These are phyloP conservation scores for Heliocybe sulcata DNA, from an alignment of 1,284 basidiomycete species.

Conservation along the genomic window DNA sequence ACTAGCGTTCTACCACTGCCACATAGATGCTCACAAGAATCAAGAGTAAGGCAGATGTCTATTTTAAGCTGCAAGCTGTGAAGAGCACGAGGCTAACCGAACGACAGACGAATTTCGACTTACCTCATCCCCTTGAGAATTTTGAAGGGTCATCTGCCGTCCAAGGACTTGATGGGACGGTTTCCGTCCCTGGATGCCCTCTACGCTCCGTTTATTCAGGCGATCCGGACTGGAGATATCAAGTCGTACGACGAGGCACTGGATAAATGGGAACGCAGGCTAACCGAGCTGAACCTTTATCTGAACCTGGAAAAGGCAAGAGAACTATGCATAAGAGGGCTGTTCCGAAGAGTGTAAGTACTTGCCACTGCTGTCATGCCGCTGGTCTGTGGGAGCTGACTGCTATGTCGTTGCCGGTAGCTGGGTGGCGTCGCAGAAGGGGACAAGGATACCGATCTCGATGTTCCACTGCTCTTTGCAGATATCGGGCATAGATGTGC, in stretches of 20 bases:
- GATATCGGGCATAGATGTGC: slow-evolving; percentile 52
- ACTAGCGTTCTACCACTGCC: slow-evolving; percentile 78
- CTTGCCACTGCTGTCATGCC: not conserved
- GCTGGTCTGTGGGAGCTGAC: not conserved
- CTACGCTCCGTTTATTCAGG: slow-evolving; percentile 75
- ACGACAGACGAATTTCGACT: slow-evolving; percentile 71
- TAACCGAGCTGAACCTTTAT: slow-evolving; percentile 81
- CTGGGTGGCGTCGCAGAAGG: slow-evolving; percentile 71
- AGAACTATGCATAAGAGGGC: slow-evolving; percentile 77
- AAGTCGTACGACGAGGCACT: slow-evolving; percentile 76
- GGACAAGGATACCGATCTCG: slow-evolving; percentile 69
- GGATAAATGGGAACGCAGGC: slow-evolving; percentile 53
- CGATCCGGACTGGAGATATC: slow-evolving; percentile 76
- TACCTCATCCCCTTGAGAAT: slow-evolving; percentile 89
- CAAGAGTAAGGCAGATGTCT: slow-evolving; percentile 56
- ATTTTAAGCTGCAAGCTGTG: not conserved
- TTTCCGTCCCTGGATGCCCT: slow-evolving; percentile 72
- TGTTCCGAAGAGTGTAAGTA: slow-evolving; percentile 81
- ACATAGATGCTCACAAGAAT: slow-evolving; percentile 59
- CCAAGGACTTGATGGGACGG: slow-evolving; percentile 53
- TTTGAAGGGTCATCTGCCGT: slow-evolving; percentile 80
- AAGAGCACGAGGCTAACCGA: not conserved
- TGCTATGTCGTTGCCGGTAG: slow-evolving; percentile 29
- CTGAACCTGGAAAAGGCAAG: slow-evolving; percentile 84
- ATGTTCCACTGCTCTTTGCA: slow-evolving; percentile 70